Evolutionary conservation across 768 basidiomycete genomes (phyloP).

Genomic region (Coprinopsis sp.): DNA sequence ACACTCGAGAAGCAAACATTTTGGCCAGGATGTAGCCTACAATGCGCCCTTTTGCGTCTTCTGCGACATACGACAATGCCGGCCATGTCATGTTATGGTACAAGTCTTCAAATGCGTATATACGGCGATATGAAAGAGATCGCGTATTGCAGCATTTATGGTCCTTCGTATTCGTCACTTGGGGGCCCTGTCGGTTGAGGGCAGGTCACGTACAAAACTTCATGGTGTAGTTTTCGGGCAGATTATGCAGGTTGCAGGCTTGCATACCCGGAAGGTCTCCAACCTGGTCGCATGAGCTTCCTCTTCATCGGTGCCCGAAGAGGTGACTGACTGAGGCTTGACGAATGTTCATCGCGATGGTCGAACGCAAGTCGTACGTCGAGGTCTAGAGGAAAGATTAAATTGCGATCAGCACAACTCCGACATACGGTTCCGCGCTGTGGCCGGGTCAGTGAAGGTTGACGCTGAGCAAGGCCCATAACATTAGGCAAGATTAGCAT

Average conservation of each 20-base stretch:
- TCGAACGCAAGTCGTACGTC: neutral
- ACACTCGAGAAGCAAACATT: constrained; percentile 55
- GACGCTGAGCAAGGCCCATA: too few relatives aligned
- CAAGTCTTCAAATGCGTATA: constrained; percentile 48
- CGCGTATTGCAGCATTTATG: neutral
- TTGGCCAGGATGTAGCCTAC: constrained; percentile 96
- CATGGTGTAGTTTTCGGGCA: constrained; percentile 92
- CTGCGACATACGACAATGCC: constrained; percentile 88
- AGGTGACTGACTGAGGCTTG: constrained; percentile 32
- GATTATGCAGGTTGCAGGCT: constrained; percentile 89
- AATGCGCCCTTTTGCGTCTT: constrained; percentile 85
- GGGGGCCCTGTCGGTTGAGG: constrained; percentile 2
- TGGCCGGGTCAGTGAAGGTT: too few relatives aligned
- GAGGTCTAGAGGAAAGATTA: too few relatives aligned
- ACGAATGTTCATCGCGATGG: constrained; percentile 39
- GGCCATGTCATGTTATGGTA: constrained; percentile 97
- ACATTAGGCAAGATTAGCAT: too few relatives aligned
- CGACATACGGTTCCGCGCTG: too few relatives aligned
- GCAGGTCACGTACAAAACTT: constrained; percentile 55
- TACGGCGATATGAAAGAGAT: neutral
- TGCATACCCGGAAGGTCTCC: constrained; percentile 94
- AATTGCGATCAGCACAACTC: too few relatives aligned
- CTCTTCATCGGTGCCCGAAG: constrained; percentile 4
- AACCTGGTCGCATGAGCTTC: constrained; percentile 41
- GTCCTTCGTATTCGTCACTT: constrained; percentile 5